Conservation (phyloP, 306 rosid species). For the Castanospermum australe region DNA sequence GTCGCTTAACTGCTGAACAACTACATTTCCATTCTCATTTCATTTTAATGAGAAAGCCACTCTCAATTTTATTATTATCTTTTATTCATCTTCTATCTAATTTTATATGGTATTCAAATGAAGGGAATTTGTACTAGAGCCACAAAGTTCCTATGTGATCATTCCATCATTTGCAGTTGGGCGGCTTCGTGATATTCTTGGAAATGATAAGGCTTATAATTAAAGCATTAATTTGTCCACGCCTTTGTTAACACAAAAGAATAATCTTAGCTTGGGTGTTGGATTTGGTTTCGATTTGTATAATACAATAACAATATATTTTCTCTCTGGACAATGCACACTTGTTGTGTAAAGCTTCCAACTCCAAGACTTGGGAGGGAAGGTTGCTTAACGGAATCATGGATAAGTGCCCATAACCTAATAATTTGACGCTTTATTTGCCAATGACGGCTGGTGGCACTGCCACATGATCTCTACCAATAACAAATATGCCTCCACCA, state of each 20-base stretch:
- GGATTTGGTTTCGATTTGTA: slow-evolving; percentile 5
- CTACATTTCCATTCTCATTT: background rate
- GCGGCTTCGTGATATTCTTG: slow-evolving; percentile 11
- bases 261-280: slow-evolving; percentile 5
- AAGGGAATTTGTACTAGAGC: background rate
- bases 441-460: slow-evolving; percentile 3
- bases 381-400: background rate
- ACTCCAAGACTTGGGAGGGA: background rate
- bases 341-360: background rate
- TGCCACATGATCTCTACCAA: background rate
- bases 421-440: slow-evolving; percentile 18
- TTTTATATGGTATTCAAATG: background rate
- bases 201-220: slow-evolving; percentile 25
- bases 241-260: slow-evolving; percentile 16
- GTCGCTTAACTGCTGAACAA: background rate
- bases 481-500: background rate
- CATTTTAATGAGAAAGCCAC: background rate
- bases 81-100: background rate
- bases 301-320: background rate
- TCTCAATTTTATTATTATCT: background rate
- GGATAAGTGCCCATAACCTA: slow-evolving; percentile 20
- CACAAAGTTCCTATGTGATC: background rate
- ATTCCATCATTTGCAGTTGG: slow-evolving; percentile 1
- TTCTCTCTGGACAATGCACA: slow-evolving; percentile 9
- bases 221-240: slow-evolving; percentile 29